These are phyloP conservation scores for Geotrichum fermentans DNA, from an alignment of 1,139 yeast species.

Conservation along the genomic window DNA sequence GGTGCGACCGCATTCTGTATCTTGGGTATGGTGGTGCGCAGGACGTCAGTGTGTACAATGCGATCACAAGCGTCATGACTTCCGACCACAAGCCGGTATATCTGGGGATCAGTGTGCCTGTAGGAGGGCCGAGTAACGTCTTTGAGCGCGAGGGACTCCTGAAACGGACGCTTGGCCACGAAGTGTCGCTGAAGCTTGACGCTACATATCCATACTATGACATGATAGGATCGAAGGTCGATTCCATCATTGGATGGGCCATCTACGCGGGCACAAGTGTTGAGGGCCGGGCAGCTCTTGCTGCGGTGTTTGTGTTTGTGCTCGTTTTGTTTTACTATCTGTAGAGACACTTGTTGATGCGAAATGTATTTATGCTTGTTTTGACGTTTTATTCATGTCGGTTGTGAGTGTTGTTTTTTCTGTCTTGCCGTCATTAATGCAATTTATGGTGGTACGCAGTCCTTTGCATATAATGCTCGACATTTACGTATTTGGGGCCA, in stretches of 20 bases:
- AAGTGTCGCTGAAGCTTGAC: conserved; percentile 20
- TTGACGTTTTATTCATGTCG: no score
- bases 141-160: conserved; percentile 1
- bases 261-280: conserved; percentile 23
- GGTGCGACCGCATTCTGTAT: conserved; percentile 82
- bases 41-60: conserved; percentile 39
- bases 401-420: neutral
- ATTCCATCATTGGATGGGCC: conserved; percentile 28
- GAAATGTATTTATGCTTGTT: no score
- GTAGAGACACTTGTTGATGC: no score
- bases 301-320: conserved; percentile 5
- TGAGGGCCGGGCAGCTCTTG: conserved; percentile 21
- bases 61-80: conserved; percentile 42
- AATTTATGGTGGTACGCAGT: no score
- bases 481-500: no score
- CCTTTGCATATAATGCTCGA: no score
- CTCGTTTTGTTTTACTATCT: neutral
- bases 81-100: conserved; percentile 49
- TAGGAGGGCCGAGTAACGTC: neutral
- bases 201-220: conserved; percentile 13
- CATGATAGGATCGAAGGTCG: conserved; percentile 23
- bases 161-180: conserved; percentile 6
- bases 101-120: conserved; percentile 45
- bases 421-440: neutral
- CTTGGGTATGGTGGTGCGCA: conserved; percentile 41